Conservation (phyloP, 805 yeast species). For the Metschnikowia kunwiensis region DNA sequence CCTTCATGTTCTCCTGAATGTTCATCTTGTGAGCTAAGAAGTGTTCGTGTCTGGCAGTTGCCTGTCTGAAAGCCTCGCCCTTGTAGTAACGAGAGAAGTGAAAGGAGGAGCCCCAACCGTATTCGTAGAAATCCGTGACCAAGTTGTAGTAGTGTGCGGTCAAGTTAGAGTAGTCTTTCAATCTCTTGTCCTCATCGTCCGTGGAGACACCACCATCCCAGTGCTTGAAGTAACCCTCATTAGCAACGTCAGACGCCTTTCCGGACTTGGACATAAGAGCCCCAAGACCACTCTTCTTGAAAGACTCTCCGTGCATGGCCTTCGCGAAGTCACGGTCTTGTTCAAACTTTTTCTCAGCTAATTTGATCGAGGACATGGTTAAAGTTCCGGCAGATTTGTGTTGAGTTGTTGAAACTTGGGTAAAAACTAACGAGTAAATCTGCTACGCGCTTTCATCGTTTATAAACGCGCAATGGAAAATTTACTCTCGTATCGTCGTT, state of each 20-base stretch:
- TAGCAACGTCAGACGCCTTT: slow-evolving; percentile 74
- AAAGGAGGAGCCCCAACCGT: slow-evolving; percentile 99
- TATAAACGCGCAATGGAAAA: slow-evolving; percentile 9
- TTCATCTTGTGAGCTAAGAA: slow-evolving; percentile 86
- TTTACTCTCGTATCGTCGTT: slow-evolving; percentile 19
- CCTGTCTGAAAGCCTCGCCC: slow-evolving; percentile 92
- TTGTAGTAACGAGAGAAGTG: slow-evolving; percentile 91
- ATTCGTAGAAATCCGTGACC: slow-evolving; percentile 97
- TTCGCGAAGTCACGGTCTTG: slow-evolving; percentile 73
- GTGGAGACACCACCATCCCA: slow-evolving; percentile 90
- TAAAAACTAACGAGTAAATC: background rate
- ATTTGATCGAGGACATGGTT: slow-evolving; percentile 23
- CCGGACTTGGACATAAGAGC: slow-evolving; percentile 74
- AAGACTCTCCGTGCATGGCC: slow-evolving; percentile 81
- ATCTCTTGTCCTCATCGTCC: slow-evolving; percentile 68
- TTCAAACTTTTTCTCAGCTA: slow-evolving; percentile 50
- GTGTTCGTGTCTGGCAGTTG: slow-evolving; percentile 97
- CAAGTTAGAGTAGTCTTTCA: slow-evolving; percentile 81
- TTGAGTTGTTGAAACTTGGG: slow-evolving; percentile 19
- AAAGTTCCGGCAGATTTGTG: slow-evolving; percentile 3
- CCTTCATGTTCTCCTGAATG: slow-evolving; percentile 74
- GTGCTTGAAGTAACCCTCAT: slow-evolving; percentile 88
- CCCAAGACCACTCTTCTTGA: slow-evolving; percentile 62
- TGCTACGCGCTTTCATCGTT: slow-evolving; percentile 5
- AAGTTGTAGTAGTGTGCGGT: slow-evolving; percentile 96